Evolutionary conservation across 129 eudicot genomes (phyloP).

Genomic region (Tanacetum coccineum): DNA sequence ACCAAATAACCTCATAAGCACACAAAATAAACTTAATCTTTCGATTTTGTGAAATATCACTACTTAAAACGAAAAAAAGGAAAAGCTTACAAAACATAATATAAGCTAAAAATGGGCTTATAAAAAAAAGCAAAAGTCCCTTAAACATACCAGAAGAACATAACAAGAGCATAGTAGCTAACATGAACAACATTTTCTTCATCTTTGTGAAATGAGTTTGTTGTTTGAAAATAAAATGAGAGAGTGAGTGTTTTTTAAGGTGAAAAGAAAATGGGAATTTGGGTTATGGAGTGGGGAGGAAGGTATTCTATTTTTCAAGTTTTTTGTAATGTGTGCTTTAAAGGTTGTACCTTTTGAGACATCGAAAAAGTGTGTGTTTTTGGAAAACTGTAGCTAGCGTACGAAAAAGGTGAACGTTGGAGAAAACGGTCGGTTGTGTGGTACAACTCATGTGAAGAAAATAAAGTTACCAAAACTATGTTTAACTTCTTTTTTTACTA

Average conservation of each 20-base stretch:
- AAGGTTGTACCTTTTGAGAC: slow-evolving; percentile 26
- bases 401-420: slow-evolving; percentile 19
- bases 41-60: too few relatives aligned
- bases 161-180: slow-evolving; percentile 26
- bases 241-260: slow-evolving; percentile 22
- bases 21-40: too few relatives aligned
- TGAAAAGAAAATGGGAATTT: slow-evolving; percentile 21
- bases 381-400: slow-evolving; percentile 18
- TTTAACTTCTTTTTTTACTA: too few relatives aligned
- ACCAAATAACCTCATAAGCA: too few relatives aligned
- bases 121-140: too few relatives aligned
- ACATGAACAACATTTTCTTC: slow-evolving; percentile 36
- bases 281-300: slow-evolving; percentile 35
- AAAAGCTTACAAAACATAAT: too few relatives aligned
- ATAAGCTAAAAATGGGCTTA: too few relatives aligned
- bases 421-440: neutral
- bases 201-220: slow-evolving; percentile 21
- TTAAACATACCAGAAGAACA: slow-evolving; percentile 36
- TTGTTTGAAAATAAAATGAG: neutral
- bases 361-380: neutral
- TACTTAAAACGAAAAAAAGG: too few relatives aligned
- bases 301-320: slow-evolving; percentile 24
- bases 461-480: too few relatives aligned
- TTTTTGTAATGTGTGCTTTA: slow-evolving; percentile 15
- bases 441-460: too few relatives aligned